These are phyloP conservation scores for Comarum palustre DNA, from an alignment of 306 rosid species.

Conservation along the genomic window DNA sequence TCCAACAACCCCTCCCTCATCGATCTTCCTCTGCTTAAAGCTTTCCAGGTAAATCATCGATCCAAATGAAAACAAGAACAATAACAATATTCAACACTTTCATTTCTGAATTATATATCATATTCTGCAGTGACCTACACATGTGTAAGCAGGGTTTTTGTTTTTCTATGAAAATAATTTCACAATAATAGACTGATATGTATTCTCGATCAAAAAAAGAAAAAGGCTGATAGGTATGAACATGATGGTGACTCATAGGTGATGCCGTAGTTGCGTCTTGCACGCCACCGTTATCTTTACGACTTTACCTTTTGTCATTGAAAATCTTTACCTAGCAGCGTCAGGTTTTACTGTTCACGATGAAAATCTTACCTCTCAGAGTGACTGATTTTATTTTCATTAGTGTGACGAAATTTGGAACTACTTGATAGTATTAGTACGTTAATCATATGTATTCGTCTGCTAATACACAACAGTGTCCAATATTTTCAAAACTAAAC, in stretches of 20 bases:
- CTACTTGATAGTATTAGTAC: neutral
- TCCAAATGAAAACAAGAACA: neutral
- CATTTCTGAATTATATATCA: neutral
- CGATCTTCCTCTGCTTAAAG: constrained; percentile 64
- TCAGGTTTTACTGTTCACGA: no score
- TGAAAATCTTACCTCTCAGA: neutral
- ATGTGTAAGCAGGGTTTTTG: no score
- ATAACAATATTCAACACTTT: neutral
- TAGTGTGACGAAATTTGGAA: neutral
- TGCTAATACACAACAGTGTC: neutral
- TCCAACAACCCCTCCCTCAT: constrained; percentile 65
- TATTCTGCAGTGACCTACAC: neutral
- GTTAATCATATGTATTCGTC: neutral
- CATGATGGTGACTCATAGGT: neutral
- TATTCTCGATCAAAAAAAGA: neutral
- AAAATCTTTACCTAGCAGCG: no score
- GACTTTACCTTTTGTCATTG: no score
- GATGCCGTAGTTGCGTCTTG: neutral
- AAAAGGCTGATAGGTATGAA: neutral
- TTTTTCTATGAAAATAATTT: neutral
- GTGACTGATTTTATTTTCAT: neutral
- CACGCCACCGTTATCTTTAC: no score
- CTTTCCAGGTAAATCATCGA: constrained; percentile 53
- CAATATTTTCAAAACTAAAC: neutral
- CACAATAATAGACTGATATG: neutral